Conservation (phyloP, 164 flowering plant genomes). For the Piper betle region DNA sequence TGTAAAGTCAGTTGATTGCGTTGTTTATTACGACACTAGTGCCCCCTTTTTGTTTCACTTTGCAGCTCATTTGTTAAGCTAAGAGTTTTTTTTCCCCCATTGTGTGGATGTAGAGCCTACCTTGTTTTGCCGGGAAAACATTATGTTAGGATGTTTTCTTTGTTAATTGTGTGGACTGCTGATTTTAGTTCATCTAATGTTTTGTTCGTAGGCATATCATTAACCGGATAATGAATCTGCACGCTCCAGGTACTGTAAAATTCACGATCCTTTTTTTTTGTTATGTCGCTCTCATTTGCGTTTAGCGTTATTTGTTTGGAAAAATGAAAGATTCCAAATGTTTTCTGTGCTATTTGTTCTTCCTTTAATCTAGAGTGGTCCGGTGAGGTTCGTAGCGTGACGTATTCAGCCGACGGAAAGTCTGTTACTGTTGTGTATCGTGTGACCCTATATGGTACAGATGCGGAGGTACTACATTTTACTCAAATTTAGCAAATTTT, state of each 20-base stretch:
- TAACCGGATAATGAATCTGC: conserved; percentile 78
- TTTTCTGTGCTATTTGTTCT: not conserved
- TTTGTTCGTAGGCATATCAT: conserved; percentile 64
- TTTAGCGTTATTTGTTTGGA: not conserved
- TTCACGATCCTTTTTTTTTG: not conserved
- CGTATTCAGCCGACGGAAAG: conserved; percentile 75
- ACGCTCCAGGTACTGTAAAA: conserved; percentile 58
- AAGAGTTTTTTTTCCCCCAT: no score
- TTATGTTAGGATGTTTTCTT: not conserved
- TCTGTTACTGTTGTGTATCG: conserved; percentile 82
- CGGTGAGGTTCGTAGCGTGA: conserved; percentile 73
- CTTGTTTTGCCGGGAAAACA: not conserved
- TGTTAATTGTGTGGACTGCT: not conserved
- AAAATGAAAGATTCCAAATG: not conserved
- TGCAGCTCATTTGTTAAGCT: not conserved
- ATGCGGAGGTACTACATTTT: conserved; percentile 43
- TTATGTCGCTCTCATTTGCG: not conserved
- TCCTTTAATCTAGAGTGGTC: conserved; percentile 64
- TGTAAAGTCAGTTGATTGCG: not conserved
- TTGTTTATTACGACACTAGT: not conserved
- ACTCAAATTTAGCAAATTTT: no score
- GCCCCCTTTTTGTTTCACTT: not conserved
- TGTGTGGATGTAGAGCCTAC: not conserved
- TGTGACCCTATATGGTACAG: conserved; percentile 84
- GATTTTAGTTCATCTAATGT: not conserved